These are phyloP conservation scores for Aureobasidium namibiae DNA, from an alignment of 2,329 filamentous ascomycete species.

Conservation along the genomic window DNA sequence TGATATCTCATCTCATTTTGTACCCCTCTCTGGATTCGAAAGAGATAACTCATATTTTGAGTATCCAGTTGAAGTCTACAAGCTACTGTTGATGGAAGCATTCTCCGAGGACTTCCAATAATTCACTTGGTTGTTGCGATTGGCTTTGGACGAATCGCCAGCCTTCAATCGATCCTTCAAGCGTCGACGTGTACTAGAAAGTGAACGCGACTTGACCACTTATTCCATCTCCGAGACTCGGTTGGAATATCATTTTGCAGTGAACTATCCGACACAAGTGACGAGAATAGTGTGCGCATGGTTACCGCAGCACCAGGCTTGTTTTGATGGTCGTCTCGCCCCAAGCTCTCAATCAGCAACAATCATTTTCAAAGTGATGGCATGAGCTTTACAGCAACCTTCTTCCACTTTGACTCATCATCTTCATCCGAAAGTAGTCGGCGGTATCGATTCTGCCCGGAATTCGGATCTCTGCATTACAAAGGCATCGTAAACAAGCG, in stretches of 20 bases:
- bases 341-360: background rate
- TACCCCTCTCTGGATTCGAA: background rate
- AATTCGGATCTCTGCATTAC: background rate
- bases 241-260: background rate
- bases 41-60: background rate
- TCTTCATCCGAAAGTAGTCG: background rate
- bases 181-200: background rate
- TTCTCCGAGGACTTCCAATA: background rate
- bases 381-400: constrained; percentile 2
- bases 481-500: background rate
- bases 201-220: background rate
- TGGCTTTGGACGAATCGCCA: background rate
- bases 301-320: background rate
- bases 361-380: background rate
- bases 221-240: background rate
- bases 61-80: background rate
- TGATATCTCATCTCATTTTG: too few species aligned
- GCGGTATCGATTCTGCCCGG: background rate
- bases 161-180: background rate
- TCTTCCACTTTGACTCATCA: background rate
- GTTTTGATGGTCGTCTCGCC: background rate
- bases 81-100: background rate
- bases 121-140: background rate
- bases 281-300: background rate
- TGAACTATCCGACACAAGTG: background rate